Conservation (phyloP, 2,329 filamentous ascomycete species). For the Penicillium sp. region DNA sequence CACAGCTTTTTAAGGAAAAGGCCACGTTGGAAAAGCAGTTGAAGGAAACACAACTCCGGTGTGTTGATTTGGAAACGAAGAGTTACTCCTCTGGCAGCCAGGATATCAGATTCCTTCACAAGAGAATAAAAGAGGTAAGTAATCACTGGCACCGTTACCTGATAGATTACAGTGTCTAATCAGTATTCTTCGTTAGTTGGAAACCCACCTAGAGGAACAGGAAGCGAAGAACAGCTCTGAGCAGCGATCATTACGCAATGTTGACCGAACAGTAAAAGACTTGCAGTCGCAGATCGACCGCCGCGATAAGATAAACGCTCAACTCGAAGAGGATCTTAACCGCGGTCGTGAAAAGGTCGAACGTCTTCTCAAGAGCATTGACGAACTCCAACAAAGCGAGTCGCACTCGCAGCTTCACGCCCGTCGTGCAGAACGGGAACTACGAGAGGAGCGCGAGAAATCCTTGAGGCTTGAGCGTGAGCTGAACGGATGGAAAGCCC, state of each 20-base stretch:
- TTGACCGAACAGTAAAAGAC: slow-evolving; percentile 93
- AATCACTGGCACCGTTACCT: neutral
- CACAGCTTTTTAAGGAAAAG: slow-evolving; percentile 87
- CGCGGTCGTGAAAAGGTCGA: slow-evolving; percentile 90
- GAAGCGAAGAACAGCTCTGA: slow-evolving; percentile 79
- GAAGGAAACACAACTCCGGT: slow-evolving; percentile 85
- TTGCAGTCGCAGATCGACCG: slow-evolving; percentile 90
- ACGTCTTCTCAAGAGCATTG: slow-evolving; percentile 86
- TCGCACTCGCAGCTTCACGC: slow-evolving; percentile 79
- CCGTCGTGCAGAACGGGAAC: slow-evolving; percentile 85
- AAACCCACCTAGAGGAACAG: slow-evolving; percentile 82
- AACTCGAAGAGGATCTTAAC: slow-evolving; percentile 80
- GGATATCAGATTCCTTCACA: slow-evolving; percentile 93
- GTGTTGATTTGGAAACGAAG: slow-evolving; percentile 95
- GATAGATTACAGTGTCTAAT: slow-evolving; percentile 26
- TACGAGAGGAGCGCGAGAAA: slow-evolving; percentile 87
- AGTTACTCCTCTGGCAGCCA: slow-evolving; percentile 93
- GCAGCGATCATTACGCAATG: slow-evolving; percentile 85
- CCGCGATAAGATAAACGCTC: slow-evolving; percentile 82
- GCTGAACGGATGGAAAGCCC: slow-evolving; percentile 77
- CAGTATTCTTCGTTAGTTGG: slow-evolving; percentile 64
- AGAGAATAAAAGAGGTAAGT: slow-evolving; percentile 90
- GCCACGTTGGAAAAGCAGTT: slow-evolving; percentile 84
- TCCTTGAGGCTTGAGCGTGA: slow-evolving; percentile 82
- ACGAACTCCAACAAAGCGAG: slow-evolving; percentile 89